Percentiles rank a stretch among this genome's conserved stretches.
Evolutionary conservation across 441 rosid genomes (phyloP).

Genomic region (Oxalis stricta): DNA sequence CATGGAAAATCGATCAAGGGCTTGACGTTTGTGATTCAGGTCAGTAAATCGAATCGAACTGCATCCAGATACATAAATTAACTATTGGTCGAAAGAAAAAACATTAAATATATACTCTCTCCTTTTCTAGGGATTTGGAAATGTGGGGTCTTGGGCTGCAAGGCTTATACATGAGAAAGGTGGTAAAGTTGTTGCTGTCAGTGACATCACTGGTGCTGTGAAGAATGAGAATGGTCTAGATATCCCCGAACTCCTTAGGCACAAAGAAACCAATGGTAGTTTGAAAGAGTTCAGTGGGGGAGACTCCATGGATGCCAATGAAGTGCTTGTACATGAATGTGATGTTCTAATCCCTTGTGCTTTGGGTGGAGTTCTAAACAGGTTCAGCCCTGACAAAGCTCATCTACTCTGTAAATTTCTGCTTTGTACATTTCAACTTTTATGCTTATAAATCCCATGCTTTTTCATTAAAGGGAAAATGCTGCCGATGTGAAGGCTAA

Average conservation of each 20-base stretch:
- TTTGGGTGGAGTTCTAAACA: slow-evolving; percentile 85
- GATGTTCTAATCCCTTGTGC: slow-evolving; percentile 96
- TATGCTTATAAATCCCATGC: not conserved
- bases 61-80: not conserved
- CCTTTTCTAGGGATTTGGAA: slow-evolving; percentile 68
- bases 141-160: slow-evolving; percentile 93
- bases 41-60: slow-evolving; percentile 9
- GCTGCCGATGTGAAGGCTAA: slow-evolving; percentile 88
- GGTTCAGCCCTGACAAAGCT: slow-evolving; percentile 19
- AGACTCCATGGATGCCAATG: slow-evolving; percentile 49
- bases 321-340: slow-evolving; percentile 69
- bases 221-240: slow-evolving; percentile 67
- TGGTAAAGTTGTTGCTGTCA: slow-evolving; percentile 81
- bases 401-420: not conserved
- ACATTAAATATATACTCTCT: not conserved
- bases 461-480: slow-evolving; percentile 48
- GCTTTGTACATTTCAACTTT: not conserved
- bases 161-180: slow-evolving; percentile 75
- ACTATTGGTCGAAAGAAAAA: not conserved
- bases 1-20: slow-evolving; percentile 63
- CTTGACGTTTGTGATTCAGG: slow-evolving; percentile 82
- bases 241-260: slow-evolving; percentile 39
- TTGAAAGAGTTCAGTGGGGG: slow-evolving; percentile 57
- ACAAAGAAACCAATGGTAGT: slow-evolving; percentile 49
- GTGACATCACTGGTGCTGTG: slow-evolving; percentile 82